These are phyloP conservation scores for Chlamydomonas sphaeroides DNA, from an alignment of 139 green algal genomes.

Conservation along the genomic window DNA sequence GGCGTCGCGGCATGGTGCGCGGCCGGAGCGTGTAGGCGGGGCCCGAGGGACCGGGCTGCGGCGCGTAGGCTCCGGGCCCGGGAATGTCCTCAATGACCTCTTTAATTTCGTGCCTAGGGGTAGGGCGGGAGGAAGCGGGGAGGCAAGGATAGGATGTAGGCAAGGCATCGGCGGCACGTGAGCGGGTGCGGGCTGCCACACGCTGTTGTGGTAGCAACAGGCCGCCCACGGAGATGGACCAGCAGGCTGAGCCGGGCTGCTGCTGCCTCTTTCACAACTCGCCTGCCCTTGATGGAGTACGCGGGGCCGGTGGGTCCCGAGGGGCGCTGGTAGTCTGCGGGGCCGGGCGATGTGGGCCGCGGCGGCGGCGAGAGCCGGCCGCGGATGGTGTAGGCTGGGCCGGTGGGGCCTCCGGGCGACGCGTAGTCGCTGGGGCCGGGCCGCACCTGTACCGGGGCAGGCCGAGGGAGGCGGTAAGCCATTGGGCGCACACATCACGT, in stretches of 20 bases:
- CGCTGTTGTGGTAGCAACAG: too few species aligned
- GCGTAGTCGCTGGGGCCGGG: constrained; percentile 35
- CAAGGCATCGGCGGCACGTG: too few species aligned
- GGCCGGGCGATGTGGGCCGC: constrained; percentile 18
- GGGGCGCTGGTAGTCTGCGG: constrained; percentile 27
- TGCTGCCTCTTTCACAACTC: too few species aligned
- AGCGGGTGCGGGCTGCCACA: too few species aligned
- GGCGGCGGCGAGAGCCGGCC: background rate
- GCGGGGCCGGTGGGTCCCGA: constrained; percentile 21
- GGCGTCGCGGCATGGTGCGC: background rate
- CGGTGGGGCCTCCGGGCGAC: background rate
- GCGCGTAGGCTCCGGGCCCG: constrained; percentile 34
- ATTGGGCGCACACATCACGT: too few species aligned
- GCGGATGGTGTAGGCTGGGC: constrained; percentile 9
- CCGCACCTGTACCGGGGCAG: background rate
- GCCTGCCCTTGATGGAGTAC: constrained; percentile 47
- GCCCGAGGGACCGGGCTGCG: constrained; percentile 23
- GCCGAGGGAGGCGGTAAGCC: too few species aligned
- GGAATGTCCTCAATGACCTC: too few species aligned
- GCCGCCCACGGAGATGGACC: too few species aligned
- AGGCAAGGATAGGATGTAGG: too few species aligned
- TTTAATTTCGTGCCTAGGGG: too few species aligned
- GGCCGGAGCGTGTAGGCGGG: constrained; percentile 44
- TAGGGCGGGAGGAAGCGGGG: too few species aligned
- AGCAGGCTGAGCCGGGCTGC: too few species aligned